Evolutionary conservation across 2,329 filamentous ascomycete species (phyloP).

Genomic region (Fusarium abutilonis): DNA sequence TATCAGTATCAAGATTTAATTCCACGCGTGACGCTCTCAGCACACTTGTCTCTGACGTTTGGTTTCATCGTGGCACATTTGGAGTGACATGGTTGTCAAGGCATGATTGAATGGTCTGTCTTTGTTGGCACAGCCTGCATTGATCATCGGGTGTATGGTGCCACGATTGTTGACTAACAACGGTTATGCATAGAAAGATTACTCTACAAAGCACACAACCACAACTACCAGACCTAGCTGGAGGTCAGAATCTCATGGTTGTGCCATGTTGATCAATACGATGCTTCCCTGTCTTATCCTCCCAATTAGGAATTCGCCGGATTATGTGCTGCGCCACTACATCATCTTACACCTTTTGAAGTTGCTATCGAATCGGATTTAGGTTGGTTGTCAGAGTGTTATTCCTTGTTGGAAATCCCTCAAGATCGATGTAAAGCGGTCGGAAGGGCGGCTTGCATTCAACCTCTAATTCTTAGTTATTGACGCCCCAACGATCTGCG

Average conservation of each 20-base stretch:
- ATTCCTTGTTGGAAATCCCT: not conserved
- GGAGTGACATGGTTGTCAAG: not conserved
- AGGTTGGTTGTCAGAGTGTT: not conserved
- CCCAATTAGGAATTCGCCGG: constrained; percentile 52
- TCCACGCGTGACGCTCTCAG: not conserved
- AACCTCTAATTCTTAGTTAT: no score
- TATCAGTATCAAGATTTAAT: not conserved
- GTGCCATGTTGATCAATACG: constrained; percentile 72
- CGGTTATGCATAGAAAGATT: constrained; percentile 54
- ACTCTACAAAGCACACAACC: not conserved
- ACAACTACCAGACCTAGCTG: constrained; percentile 15
- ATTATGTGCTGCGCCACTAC: constrained; percentile 43
- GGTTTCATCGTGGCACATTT: not conserved
- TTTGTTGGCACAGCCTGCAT: constrained; percentile 24
- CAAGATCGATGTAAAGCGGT: no score
- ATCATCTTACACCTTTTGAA: constrained; percentile 4
- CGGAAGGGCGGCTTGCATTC: no score
- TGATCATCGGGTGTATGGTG: constrained; percentile 8
- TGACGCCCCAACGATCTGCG: no score
- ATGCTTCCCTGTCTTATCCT: constrained; percentile 12
- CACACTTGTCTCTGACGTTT: not conserved
- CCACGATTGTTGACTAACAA: constrained; percentile 32
- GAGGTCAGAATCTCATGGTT: constrained; percentile 39
- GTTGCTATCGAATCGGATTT: not conserved
- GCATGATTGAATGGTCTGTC: constrained; percentile 1